Conservation (phyloP, 1,284 basidiomycete species). For the Cryptococcus sp. region DNA sequence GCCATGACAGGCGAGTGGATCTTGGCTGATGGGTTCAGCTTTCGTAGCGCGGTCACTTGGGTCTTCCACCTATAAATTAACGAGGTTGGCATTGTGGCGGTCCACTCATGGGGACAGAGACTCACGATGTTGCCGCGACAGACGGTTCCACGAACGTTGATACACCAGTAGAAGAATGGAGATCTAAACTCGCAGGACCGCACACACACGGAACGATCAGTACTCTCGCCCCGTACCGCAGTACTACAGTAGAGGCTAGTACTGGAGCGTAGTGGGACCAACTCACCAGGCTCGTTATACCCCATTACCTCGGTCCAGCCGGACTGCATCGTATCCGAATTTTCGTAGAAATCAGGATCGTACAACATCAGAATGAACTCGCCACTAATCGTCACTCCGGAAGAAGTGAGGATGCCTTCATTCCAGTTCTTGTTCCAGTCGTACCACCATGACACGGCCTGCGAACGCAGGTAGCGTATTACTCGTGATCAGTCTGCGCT, state of each 20-base stretch:
- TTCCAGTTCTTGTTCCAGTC: conserved; percentile 39
- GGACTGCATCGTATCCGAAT: conserved; percentile 17
- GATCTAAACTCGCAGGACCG: conserved; percentile 3
- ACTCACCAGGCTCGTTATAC: conserved; percentile 36
- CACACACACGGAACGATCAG: neutral
- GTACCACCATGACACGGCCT: conserved; percentile 31
- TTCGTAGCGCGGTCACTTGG: conserved; percentile 10
- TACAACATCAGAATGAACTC: conserved; percentile 35
- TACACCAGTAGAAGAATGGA: conserved; percentile 1
- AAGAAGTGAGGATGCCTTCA: conserved; percentile 16
- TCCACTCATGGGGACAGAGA: neutral
- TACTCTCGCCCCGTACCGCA: no score
- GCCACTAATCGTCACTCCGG: conserved; percentile 13
- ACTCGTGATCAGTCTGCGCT: neutral
- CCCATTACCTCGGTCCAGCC: conserved; percentile 31
- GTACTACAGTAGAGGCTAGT: no score
- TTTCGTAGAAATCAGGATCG: conserved; percentile 14
- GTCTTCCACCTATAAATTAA: conserved; percentile 24
- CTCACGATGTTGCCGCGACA: conserved; percentile 8
- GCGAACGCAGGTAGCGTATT: no score
- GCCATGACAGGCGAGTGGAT: conserved; percentile 28
- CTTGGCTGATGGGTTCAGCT: conserved; percentile 21
- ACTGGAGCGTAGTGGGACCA: conserved; percentile 1
- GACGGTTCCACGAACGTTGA: conserved; percentile 2
- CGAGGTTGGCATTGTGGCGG: neutral